These are phyloP conservation scores for Leishmania tropica DNA, from an alignment of 208 protist species.

Conservation along the genomic window DNA sequence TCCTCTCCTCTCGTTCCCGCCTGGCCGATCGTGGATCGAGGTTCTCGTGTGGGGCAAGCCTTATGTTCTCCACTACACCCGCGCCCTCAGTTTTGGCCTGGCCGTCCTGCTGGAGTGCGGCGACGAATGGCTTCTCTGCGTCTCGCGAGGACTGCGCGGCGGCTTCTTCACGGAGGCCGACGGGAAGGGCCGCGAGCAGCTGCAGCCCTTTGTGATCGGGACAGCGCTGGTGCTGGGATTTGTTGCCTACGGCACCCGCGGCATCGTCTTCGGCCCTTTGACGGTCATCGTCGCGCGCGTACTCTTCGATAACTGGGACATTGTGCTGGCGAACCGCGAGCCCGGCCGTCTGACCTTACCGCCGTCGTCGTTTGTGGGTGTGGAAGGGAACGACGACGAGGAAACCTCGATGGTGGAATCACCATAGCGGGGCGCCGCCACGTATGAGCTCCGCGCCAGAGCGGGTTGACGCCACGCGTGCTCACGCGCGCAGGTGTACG, in stretches of 20 bases:
- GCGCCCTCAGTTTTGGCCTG: constrained; percentile 32
- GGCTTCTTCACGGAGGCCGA: constrained; percentile 30
- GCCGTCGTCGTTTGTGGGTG: neutral
- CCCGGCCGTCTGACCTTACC: neutral
- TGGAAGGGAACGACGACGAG: constrained; percentile 6
- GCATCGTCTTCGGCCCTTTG: constrained; percentile 71
- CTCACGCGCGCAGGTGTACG: neutral
- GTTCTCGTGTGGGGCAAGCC: constrained; percentile 21
- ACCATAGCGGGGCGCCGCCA: neutral
- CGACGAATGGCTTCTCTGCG: constrained; percentile 74
- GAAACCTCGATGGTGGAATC: neutral
- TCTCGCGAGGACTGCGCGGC: constrained; percentile 49
- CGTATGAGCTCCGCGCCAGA: neutral
- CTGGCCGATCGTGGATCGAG: constrained; percentile 10
- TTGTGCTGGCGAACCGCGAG: constrained; percentile 26
- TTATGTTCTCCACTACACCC: constrained; percentile 22
- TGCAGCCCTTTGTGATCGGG: constrained; percentile 62
- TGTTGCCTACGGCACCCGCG: constrained; percentile 56
- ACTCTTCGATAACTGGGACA: constrained; percentile 79
- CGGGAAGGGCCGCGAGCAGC: constrained; percentile 37
- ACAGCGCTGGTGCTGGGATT: constrained; percentile 70
- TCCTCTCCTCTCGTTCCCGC: constrained; percentile 10
- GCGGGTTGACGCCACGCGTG: neutral
- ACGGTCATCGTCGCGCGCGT: constrained; percentile 75
- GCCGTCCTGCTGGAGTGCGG: constrained; percentile 44